phyloP scores from a whole-genome alignment of 31 red algal species.

The Odonthalia washingtoniensis region DNA sequence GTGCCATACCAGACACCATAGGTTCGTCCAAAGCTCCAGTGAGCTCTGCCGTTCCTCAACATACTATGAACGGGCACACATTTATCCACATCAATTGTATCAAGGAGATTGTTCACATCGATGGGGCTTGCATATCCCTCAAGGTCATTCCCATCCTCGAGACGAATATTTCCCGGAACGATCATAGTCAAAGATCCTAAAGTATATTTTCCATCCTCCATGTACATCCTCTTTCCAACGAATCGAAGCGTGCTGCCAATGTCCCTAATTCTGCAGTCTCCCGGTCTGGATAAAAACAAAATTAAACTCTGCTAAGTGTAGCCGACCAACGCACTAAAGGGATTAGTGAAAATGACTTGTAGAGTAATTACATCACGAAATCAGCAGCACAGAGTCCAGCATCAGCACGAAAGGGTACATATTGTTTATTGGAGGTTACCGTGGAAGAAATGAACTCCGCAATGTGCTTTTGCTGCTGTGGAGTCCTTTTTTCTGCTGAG shows the following conservation, averaged over 20 bases:
- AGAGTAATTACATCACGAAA: conserved; percentile 64
- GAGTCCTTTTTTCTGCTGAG: too few relatives aligned
- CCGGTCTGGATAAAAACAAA: conserved; percentile 80
- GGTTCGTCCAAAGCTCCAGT: conserved; percentile 76
- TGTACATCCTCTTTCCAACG: too few relatives aligned
- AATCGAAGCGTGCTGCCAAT: conserved; percentile 78
- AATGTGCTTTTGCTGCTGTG: too few relatives aligned
- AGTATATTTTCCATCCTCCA: conserved; percentile 63
- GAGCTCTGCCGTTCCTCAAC: conserved; percentile 68
- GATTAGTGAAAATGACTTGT: conserved; percentile 50
- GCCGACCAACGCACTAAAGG: conserved; percentile 73
- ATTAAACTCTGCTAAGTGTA: conserved; percentile 43
- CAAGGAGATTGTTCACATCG: conserved; percentile 73
- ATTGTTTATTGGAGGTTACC: too few relatives aligned
- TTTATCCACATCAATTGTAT: conserved; percentile 76
- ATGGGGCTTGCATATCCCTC: conserved; percentile 67
- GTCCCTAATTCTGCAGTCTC: conserved; percentile 66
- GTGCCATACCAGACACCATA: conserved; percentile 59
- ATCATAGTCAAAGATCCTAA: conserved; percentile 81
- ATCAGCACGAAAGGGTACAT: conserved; percentile 78
- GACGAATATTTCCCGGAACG: conserved; percentile 74
- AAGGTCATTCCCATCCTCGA: conserved; percentile 78
- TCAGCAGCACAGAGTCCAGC: conserved; percentile 47
- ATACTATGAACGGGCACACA: conserved; percentile 63
- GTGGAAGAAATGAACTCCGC: too few relatives aligned